Conservation (phyloP, 2,329 filamentous ascomycete species). For the Aspergillus tanneri region DNA sequence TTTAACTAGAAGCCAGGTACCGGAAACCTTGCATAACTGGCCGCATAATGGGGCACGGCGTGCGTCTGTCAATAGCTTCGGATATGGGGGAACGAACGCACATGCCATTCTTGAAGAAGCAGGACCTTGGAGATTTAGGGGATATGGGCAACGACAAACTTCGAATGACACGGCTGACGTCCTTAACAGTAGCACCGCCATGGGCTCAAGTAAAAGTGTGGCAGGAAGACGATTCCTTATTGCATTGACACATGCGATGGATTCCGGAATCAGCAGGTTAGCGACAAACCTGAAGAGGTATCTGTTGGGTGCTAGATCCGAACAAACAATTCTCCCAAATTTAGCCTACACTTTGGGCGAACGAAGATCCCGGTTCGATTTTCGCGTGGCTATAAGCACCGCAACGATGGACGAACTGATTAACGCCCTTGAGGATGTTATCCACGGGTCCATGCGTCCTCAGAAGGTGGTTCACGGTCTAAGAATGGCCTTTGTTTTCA, state of each 20-base stretch:
- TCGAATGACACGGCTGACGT: no score
- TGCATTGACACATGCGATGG: no score
- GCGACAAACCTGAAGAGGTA: no score
- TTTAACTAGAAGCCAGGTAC: background rate
- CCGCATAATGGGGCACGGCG: background rate
- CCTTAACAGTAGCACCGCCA: no score
- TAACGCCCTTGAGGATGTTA: background rate
- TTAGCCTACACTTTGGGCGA: conserved; percentile 9
- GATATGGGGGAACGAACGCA: conserved; percentile 15
- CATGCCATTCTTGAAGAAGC: conserved; percentile 3
- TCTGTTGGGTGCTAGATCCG: no score
- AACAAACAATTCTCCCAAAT: background rate
- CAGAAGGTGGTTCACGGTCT: conserved; percentile 28
- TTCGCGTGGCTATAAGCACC: no score
- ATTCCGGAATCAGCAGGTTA: no score
- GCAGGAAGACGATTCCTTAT: no score
- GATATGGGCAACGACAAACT: no score
- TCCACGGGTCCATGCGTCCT: conserved; percentile 33
- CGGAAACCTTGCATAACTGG: background rate
- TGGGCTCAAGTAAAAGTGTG: no score
- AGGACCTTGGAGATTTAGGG: no score
- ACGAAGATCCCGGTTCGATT: conserved; percentile 1
- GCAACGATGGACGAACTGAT: background rate
- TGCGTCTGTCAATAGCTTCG: conserved; percentile 10
- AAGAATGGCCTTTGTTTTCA: conserved; percentile 11